Evolutionary conservation across 2,329 filamentous ascomycete species (phyloP), one percentile per base, ranked within the genome.

Genomic region (Parasarocladium wereldwijsianum): DNA sequence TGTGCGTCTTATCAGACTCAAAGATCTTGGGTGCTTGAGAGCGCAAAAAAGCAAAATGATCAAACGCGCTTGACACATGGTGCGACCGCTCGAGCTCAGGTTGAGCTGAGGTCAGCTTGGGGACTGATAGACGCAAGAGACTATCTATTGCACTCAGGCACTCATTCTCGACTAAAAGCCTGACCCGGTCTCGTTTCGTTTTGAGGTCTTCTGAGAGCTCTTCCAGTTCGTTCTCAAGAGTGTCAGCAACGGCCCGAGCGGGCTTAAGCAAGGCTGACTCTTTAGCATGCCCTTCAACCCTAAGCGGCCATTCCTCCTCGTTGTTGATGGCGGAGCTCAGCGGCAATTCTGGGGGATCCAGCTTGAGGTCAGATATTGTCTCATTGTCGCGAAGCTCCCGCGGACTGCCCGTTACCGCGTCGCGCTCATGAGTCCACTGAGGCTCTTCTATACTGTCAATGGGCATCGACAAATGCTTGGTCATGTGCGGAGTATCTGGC

Each of bases 31-130:
- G n/a, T n/a, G n/a, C n/a, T n/a, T n/a, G n/a, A n/a, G n/a, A n/a
- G n/a, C n/a, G 33, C 11, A 56, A 38, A 38, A 41, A 46, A 1
- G n/a, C 15, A 10, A 46, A 40, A 3, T 53, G 50, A 5, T 32
- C 16, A n/a, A 37, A 34, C 4, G 47, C 27, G 4, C 10, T 40
- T 17, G 34, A 39, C 8, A 33, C 10, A 13, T 38, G 17, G 1
- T 14, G 5, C 1, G 12, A 15, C 50, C 50, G 54, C 20, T 37
- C 35, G 2, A 43, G 38, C 5, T 32, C 24, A 10, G 42, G 33
- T 14, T 40, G 38, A 2, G 35, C 34, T 22, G 51, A 52, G 17
- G 46, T 36, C 15, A 52, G 26, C 6, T 32, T 20, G 5, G 51
- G 50, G 23, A 51, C 40, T 3, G 40, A 34, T 13, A 55, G 24